Evolutionary conservation across 2,329 filamentous ascomycete species (phyloP), one percentile per base, ranked within the genome.

Genomic region (Bipolaris zeicola): DNA sequence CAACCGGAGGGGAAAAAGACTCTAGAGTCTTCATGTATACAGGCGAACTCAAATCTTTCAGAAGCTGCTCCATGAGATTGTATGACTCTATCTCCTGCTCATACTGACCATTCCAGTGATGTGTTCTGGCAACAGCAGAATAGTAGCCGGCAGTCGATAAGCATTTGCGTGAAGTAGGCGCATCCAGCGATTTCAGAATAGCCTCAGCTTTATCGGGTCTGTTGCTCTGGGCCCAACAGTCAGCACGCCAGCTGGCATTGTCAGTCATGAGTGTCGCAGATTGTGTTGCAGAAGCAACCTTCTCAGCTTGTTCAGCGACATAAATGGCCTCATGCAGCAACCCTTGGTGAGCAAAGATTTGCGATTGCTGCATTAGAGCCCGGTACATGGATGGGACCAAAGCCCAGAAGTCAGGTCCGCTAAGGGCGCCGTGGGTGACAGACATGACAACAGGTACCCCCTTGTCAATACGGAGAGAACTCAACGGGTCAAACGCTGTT

Each of bases 251-350:
- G 74, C 69, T 73, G 38, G 69, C 57, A 43, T 79, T 81, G 37
- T 81, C 77, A 18, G 79, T 75, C 26, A 80, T 71, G 1, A 83
- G 77, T 11, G 87, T 81, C 34, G 84, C 81, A 0, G 89, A 87
- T 45, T 84, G 80, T 7, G 90, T 85, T n/a, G 84, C 85, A 56
- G 83, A 82, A 20, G 91, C 91, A 57, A 96, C 85, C 67, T 89
- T 91, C 51, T 89, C 81, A 0, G 92, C 92, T 66, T 95, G 90
- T 64, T 97, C 89, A 1, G 89, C 88, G 65, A 96, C 96, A 72
- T 93, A 95, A 0, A 94, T 79, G 1, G 94, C 94, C 73, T 98
- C 94, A 58, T 91, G 88, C 62, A 92, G 91, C 77, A 96, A 85
- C 26, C 95, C 95, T 61, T 95, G 85, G 62, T 96, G 89, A 1